phyloP scores from a whole-genome alignment of 1,284 basidiomycete species.

The Leucoagaricus sp. region DNA sequence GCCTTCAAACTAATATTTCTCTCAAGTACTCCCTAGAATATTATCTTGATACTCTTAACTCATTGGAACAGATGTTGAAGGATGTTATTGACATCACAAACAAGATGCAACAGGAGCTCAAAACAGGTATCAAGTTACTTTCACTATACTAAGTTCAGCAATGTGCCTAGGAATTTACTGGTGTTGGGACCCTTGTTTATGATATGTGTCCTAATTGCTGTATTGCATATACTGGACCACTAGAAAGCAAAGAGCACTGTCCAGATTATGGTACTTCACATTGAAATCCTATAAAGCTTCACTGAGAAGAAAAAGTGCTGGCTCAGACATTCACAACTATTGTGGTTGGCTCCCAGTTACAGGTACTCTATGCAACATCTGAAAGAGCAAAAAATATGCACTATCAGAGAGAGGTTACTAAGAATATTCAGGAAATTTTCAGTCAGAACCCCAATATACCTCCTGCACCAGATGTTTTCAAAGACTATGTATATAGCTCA shows the following conservation, averaged over 20 bases:
- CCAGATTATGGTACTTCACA: conserved; percentile 8
- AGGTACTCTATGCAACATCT: not conserved
- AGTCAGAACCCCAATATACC: too few species aligned
- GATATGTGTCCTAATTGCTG: conserved; percentile 25
- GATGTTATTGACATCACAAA: not conserved
- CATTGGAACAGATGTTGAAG: not conserved
- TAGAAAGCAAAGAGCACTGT: conserved; percentile 12
- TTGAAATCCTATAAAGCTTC: not conserved
- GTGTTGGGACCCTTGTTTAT: conserved; percentile 15
- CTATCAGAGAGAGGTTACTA: not conserved
- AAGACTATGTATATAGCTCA: not conserved
- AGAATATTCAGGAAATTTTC: not conserved
- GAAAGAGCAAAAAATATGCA: conserved; percentile 4
- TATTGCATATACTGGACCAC: conserved; percentile 20
- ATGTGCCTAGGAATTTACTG: conserved; percentile 4
- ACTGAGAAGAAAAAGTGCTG: not conserved
- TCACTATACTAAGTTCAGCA: not conserved
- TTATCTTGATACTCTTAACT: not conserved
- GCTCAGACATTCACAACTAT: conserved; percentile 5
- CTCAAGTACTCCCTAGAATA: not conserved
- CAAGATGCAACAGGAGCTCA: not conserved
- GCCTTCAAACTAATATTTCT: not conserved
- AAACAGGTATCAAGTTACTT: not conserved
- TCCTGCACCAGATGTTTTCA: not conserved
- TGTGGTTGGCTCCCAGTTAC: conserved; percentile 10